phyloP scores from a whole-genome alignment of 345 rosid genomes.

The Carallia brachiata region DNA sequence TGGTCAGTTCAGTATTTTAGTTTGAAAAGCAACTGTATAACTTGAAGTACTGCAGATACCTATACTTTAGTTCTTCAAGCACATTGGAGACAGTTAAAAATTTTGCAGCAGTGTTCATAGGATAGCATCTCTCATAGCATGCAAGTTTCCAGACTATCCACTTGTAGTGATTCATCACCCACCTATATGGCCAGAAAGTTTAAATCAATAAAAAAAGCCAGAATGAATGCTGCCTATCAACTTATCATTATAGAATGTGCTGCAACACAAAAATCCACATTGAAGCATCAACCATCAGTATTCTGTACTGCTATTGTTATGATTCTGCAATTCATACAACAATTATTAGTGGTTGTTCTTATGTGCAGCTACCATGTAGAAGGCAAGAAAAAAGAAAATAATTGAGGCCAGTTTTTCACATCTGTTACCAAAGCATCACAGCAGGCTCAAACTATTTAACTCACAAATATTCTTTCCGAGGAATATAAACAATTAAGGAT shows the following conservation, averaged over 20 bases:
- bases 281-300: not conserved
- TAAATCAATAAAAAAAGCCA: not conserved
- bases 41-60: conserved; percentile 40
- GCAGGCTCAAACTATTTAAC: conserved; percentile 2
- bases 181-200: conserved; percentile 38
- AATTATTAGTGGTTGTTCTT: not conserved
- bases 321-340: not conserved
- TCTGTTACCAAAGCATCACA: not conserved
- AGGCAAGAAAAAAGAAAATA: no score
- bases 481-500: conserved; percentile 6
- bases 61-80: conserved; percentile 89
- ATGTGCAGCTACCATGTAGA: no score
- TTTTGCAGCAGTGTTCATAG: conserved; percentile 49
- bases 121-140: conserved; percentile 66
- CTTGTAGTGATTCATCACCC: conserved; percentile 86
- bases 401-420: not conserved
- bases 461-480: not conserved
- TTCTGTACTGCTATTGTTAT: not conserved
- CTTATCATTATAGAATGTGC: not conserved
- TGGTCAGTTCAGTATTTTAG: conserved; percentile 18
- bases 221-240: not conserved
- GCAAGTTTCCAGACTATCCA: conserved; percentile 97
- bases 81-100: conserved; percentile 75
- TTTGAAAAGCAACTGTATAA: conserved; percentile 13
- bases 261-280: not conserved